Percentiles rank a stretch among this genome's conserved stretches.
These are phyloP conservation scores for Ailanthus altissimus DNA, from an alignment of 345 rosid genomes.

Conservation along the genomic window DNA sequence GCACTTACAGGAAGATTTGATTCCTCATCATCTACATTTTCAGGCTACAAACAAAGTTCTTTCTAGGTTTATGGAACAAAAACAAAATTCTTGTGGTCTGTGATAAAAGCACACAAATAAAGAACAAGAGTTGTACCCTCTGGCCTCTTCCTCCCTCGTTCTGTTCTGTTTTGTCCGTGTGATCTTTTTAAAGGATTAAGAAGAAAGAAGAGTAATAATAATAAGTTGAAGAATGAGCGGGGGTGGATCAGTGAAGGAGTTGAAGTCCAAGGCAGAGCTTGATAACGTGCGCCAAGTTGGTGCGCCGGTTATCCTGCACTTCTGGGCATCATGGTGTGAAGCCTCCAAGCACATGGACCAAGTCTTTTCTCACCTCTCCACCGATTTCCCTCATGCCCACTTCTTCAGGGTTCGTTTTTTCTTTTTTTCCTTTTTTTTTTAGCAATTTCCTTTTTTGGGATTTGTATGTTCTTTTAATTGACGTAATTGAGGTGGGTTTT, in stretches of 20 bases:
- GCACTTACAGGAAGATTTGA: background rate
- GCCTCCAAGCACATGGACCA: constrained; percentile 99
- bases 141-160: background rate
- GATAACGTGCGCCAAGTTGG: constrained; percentile 57
- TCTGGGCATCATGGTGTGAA: constrained; percentile 99
- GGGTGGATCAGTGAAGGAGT: constrained; percentile 85
- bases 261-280: constrained; percentile 75
- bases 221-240: constrained; percentile 48
- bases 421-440: background rate
- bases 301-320: constrained; percentile 64
- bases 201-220: background rate
- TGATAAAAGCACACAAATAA: background rate
- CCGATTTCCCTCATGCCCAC: constrained; percentile 79
- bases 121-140: background rate
- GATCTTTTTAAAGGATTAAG: background rate
- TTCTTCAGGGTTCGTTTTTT: constrained; percentile 67
- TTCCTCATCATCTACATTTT: background rate
- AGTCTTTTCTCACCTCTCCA: constrained; percentile 87
- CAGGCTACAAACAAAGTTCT: no score
- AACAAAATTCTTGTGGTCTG: background rate
- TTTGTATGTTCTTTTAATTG: no score
- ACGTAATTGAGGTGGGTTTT: constrained; percentile 11
- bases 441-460: background rate
- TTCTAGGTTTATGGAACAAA: background rate
- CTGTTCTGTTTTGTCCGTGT: background rate